Conservation (phyloP, 352 stramenopile genomes). For the Pythium plurisporium region DNA sequence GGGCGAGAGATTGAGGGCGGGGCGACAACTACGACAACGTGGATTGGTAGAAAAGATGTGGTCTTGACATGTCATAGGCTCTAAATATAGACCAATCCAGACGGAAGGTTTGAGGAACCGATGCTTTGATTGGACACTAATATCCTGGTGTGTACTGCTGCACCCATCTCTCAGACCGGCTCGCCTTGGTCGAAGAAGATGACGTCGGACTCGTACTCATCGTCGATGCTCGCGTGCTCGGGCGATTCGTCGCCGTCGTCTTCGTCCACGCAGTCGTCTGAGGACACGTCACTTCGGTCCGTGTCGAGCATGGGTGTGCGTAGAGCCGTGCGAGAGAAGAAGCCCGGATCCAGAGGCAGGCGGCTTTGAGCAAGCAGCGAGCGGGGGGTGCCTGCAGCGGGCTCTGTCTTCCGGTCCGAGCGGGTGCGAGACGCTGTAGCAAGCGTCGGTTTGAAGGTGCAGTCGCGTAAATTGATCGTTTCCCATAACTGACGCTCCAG, state of each 20-base stretch:
- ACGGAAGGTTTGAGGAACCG: not conserved
- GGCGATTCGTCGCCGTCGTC: not conserved
- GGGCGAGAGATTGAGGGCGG: no score
- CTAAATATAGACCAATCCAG: conserved; percentile 15
- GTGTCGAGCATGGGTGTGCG: conserved; percentile 19
- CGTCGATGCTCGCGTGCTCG: not conserved
- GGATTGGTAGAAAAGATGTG: not conserved
- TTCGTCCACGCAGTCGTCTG: conserved; percentile 14
- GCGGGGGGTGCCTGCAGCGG: not conserved
- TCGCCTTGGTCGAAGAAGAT: conserved; percentile 16
- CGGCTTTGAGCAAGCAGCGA: not conserved
- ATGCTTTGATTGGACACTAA: conserved; percentile 5
- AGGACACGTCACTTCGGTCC: conserved; percentile 7
- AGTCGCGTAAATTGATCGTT: conserved; percentile 40
- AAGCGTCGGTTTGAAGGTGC: conserved; percentile 48
- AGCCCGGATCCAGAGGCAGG: not conserved
- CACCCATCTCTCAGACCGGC: conserved; percentile 1
- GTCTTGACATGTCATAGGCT: conserved; percentile 21
- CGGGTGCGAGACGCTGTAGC: not conserved
- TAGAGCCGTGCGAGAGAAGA: conserved; percentile 13
- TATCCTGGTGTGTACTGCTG: not conserved
- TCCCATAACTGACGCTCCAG: conserved; percentile 34
- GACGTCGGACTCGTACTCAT: not conserved
- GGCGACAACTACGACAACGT: no score
- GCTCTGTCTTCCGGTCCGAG: not conserved